phyloP scores from a whole-genome alignment of 768 basidiomycete genomes.

The Leccinum uliginosum region DNA sequence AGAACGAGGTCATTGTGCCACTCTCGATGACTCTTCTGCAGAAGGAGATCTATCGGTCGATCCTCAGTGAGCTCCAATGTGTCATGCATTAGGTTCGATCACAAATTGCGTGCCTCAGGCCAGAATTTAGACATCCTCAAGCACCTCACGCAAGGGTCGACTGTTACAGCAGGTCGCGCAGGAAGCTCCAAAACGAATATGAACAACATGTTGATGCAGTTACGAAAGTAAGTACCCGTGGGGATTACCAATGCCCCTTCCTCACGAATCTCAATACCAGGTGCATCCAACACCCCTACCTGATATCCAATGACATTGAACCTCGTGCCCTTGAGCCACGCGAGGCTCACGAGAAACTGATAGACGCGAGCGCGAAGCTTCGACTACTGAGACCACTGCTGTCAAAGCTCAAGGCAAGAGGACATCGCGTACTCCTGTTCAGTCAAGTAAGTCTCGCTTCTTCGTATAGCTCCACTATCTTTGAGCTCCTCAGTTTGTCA shows the following conservation, averaged over 20 bases:
- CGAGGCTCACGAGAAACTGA: constrained; percentile 74
- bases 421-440: constrained; percentile 88
- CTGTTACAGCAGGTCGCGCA: constrained; percentile 28
- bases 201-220: constrained; percentile 84
- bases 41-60: constrained; percentile 81
- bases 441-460: constrained; percentile 61
- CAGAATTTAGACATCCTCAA: constrained; percentile 67
- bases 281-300: constrained; percentile 89
- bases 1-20: constrained; percentile 92
- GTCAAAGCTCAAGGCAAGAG: constrained; percentile 77
- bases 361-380: constrained; percentile 84
- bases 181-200: constrained; percentile 49
- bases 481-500: constrained; percentile 61
- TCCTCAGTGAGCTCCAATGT: constrained; percentile 52
- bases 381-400: constrained; percentile 71
- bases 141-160: constrained; percentile 47
- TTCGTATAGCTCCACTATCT: not conserved
- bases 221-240: constrained; percentile 62
- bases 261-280: constrained; percentile 36
- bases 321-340: constrained; percentile 50
- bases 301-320: constrained; percentile 78
- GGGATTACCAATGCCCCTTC: not conserved
- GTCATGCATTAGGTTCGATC: constrained; percentile 14
- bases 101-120: constrained; percentile 37
- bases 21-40: constrained; percentile 85